Base-by-base conservation (phyloP, 2,329 filamentous ascomycete species). In the Drechslerella dactyloides region DNA sequence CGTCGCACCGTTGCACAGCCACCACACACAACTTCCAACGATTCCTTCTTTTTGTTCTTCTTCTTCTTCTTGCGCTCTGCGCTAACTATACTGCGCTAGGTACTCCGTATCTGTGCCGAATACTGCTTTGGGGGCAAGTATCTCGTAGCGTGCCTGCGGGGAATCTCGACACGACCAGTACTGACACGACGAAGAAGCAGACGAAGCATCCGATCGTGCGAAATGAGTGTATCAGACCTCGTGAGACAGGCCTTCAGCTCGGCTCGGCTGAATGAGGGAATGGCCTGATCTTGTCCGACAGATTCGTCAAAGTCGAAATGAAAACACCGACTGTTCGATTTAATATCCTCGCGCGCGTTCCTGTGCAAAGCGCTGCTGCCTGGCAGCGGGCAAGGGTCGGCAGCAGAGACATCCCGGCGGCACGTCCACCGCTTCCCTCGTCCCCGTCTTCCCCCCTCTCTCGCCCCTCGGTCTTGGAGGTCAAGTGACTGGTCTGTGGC, bases 1-100 rank as follows among this genome's bases (percentile, higher is more conserved):
- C 55, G 55, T 59, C 55, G 40, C 51, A 53, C 21, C 53, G 53
- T 51, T 60, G 55, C 50, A 33, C 27, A 33, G 27, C 27, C 27
- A 33, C 27, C 27, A 33, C 27, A n/a, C n/a, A n/a, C n/a, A n/a
- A 33, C 27, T 33, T 33, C 27, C 8, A 4, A 33, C 27, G 8
- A n/a, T n/a, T 33, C 3, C 27, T 33, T 33, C 27, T 33, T 33
- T 4, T 8, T 33, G 3, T 8, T 33, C 8, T 4, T 8, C 8
- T 33, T 8, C 27, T 33, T 4, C 27, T 33, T 33, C 27, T 33
- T 33, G 8, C 27, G 3, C 27, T 33, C 27, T n/a, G n/a, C n/a
- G n/a, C n/a, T n/a, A n/a, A n/a, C n/a, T n/a, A n/a, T n/a, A n/a
- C n/a, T n/a, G n/a, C n/a, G n/a, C n/a, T n/a, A n/a, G n/a, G n/a